Base-by-base conservation (phyloP, 2,329 filamentous ascomycete genomes). In the Ciborinia camelliae region DNA sequence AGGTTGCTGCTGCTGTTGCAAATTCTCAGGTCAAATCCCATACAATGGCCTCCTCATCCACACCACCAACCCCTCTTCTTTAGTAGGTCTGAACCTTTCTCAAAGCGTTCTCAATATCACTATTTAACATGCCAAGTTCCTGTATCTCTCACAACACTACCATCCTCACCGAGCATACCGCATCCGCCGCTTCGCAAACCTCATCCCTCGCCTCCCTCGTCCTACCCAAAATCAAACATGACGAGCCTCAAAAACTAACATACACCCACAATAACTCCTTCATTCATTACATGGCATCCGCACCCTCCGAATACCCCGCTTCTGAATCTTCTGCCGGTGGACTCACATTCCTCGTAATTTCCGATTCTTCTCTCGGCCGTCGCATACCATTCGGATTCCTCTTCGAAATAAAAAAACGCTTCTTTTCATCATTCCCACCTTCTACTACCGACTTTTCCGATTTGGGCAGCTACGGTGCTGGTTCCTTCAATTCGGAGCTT, bases 141-240 rank as follows among this genome's bases (percentile, higher is more conserved):
- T 98, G 95, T 81, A 95, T 99, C 78, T 92, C 95, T 59, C 88
- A 98, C 80, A 89, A 95, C 75, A 91, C 87, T 63, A 98, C 93
- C 53, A 97, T 99, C 79, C 88, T 99, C 67, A 81, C 91, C 74
- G 95, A 99, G 80, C 94, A 96, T 81, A 96, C 92, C 57, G 88
- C 91, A 41, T 92, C 92, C 2, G 90, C 92, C 67, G 88, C 90
- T 12, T 91, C 89, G 50, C 87, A 91, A 71, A 90, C 91, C 65
- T 92, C 92, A 5, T 92, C 90, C 15, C 90, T 98, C 72, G 92
- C 94, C 71, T 95, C 92, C 52, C 83, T 97, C 72, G 92, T 99
- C 80, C 91, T 99, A 52, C 95, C 96, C 65, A 97, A 97, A 78
- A 96, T 99, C 81, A 83, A 84, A 64, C 95, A 99, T 80, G 79